phyloP scores from a whole-genome alignment of 345 rosid genomes.

The Eucalyptus polyanthemos region DNA sequence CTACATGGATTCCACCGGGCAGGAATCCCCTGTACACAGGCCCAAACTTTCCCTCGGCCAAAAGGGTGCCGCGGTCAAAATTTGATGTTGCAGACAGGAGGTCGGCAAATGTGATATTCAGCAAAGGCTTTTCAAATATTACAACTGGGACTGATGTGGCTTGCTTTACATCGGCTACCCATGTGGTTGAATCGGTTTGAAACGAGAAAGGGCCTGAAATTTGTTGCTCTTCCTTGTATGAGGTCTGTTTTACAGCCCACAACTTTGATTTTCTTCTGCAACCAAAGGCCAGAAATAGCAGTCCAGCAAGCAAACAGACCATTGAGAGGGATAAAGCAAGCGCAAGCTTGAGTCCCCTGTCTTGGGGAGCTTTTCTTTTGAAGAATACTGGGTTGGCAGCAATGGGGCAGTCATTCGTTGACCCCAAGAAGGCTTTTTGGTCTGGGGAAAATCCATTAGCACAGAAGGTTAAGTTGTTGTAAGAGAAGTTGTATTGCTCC shows the following conservation, averaged over 20 bases:
- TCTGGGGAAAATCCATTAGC: slow-evolving; percentile 28
- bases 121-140: slow-evolving; percentile 84
- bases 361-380: slow-evolving; percentile 23
- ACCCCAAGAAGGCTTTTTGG: slow-evolving; percentile 45
- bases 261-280: slow-evolving; percentile 39
- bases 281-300: slow-evolving; percentile 60
- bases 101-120: slow-evolving; percentile 77
- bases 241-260: slow-evolving; percentile 50
- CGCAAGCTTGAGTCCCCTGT: slow-evolving; percentile 50
- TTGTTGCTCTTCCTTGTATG: slow-evolving; percentile 60
- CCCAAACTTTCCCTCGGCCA: slow-evolving; percentile 91
- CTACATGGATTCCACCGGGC: slow-evolving; percentile 93
- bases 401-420: slow-evolving; percentile 69
- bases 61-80: slow-evolving; percentile 77
- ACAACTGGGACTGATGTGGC: slow-evolving; percentile 64
- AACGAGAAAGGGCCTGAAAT: slow-evolving; percentile 85
- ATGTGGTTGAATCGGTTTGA: slow-evolving; percentile 84
- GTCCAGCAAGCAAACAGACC: slow-evolving; percentile 48
- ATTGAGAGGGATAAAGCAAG: slow-evolving; percentile 55
- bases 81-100: slow-evolving; percentile 79
- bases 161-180: slow-evolving; percentile 94
- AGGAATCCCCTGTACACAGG: slow-evolving; percentile 88
- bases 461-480: slow-evolving; percentile 81
- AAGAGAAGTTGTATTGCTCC: slow-evolving; percentile 79
- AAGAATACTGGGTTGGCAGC: slow-evolving; percentile 65